Conservation (phyloP, 768 basidiomycete species). For the Tricholoma saponaceum region DNA sequence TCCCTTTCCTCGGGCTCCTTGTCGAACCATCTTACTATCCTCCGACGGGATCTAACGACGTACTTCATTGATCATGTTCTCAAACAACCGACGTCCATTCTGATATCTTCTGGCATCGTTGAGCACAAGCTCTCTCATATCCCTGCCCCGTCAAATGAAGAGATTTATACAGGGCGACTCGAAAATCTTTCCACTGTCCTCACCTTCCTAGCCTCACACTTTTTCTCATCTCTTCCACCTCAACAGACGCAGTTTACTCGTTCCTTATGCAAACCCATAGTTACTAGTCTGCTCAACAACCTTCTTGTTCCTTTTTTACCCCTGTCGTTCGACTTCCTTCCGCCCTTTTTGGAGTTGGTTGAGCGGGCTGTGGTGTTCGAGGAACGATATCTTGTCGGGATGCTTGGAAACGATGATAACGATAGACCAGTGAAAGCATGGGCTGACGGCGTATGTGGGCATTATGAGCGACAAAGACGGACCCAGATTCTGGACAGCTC, state of each 20-base stretch:
- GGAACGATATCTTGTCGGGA: constrained; percentile 40
- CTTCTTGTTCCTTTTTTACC: constrained; percentile 72
- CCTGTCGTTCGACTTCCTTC: constrained; percentile 53
- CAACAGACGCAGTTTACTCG: constrained; percentile 42
- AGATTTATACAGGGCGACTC: constrained; percentile 39
- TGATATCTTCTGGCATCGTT: constrained; percentile 29
- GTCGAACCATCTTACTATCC: constrained; percentile 48
- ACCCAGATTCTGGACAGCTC: constrained; percentile 60
- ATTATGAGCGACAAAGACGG: constrained; percentile 79
- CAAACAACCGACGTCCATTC: constrained; percentile 45
- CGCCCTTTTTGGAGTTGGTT: constrained; percentile 56
- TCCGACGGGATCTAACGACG: constrained; percentile 61
- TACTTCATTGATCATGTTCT: constrained; percentile 60
- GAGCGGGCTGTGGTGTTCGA: constrained; percentile 66
- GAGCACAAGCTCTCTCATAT: constrained; percentile 47
- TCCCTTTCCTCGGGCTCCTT: constrained; percentile 56
- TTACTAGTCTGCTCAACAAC: constrained; percentile 56
- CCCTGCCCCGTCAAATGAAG: constrained; percentile 39
- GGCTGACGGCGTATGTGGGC: constrained; percentile 60
- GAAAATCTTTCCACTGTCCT: constrained; percentile 53
- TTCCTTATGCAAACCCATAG: constrained; percentile 58
- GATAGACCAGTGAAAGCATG: constrained; percentile 62
- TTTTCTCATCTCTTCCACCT: constrained; percentile 55
- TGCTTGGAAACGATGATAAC: constrained; percentile 44
- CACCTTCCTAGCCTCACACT: constrained; percentile 54